Conservation (phyloP, 345 rosid genomes). For the Clausena lansium region DNA sequence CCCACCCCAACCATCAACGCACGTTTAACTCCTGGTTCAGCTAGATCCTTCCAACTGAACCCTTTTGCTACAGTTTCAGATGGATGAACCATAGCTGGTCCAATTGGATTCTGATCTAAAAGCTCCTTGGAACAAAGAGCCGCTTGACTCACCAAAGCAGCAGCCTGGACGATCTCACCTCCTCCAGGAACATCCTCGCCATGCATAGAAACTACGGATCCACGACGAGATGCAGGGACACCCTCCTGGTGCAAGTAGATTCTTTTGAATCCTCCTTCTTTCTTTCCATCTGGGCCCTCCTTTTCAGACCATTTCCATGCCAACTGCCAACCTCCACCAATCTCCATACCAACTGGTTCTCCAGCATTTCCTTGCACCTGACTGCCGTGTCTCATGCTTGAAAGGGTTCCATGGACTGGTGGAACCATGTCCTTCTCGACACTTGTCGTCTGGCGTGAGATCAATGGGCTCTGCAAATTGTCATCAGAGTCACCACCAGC, state of each 20-base stretch:
- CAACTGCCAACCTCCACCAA: conserved; percentile 98
- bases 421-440: conserved; percentile 62
- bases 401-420: conserved; percentile 48
- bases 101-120: conserved; percentile 51
- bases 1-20: conserved; percentile 92
- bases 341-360: conserved; percentile 54
- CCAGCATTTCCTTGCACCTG: conserved; percentile 54
- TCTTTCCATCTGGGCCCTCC: conserved; percentile 67
- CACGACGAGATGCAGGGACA: conserved; percentile 57
- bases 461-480: conserved; percentile 80
- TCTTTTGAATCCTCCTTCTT: conserved; percentile 81
- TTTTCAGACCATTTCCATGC: conserved; percentile 95
- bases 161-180: conserved; percentile 64
- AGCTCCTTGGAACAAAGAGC: conserved; percentile 81
- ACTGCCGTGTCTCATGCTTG: conserved; percentile 62
- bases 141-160: conserved; percentile 90
- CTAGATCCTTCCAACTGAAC: conserved; percentile 72
- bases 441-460: conserved; percentile 86
- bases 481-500: conserved; percentile 65
- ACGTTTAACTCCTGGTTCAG: conserved; percentile 93
- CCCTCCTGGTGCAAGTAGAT: conserved; percentile 83
- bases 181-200: conserved; percentile 57
- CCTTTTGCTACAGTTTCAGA: conserved; percentile 56
- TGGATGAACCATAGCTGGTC: conserved; percentile 94
- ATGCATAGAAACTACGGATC: conserved; percentile 62